Evolutionary conservation across 169 alveolate species (phyloP).

Genomic region (Cryptosporidium viatorum): DNA sequence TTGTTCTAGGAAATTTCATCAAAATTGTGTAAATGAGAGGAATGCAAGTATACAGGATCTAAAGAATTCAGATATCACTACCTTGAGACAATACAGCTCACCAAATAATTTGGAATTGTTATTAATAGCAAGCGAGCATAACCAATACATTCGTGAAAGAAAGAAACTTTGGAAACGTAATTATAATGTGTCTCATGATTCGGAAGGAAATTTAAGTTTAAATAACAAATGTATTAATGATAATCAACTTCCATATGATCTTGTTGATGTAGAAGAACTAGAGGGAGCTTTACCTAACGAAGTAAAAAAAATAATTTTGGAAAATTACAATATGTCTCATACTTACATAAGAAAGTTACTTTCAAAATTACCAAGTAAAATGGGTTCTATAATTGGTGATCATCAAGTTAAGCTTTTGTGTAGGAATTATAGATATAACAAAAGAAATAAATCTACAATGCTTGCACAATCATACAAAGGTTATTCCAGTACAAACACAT

Average conservation of each 20-base stretch:
- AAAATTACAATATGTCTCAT: conserved; percentile 51
- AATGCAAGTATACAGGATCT: conserved; percentile 28
- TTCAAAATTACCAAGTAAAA: conserved; percentile 39
- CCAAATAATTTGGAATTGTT: conserved; percentile 17
- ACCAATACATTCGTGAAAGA: conserved; percentile 18
- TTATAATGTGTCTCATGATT: not conserved
- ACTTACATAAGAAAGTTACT: conserved; percentile 35
- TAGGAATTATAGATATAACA: conserved; percentile 48
- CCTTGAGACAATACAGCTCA: not conserved
- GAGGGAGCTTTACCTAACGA: conserved; percentile 35
- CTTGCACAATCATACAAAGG: not conserved
- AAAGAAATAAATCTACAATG: not conserved
- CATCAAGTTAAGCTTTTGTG: conserved; percentile 53
- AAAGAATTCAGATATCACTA: conserved; percentile 11
- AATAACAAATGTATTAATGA: not conserved
- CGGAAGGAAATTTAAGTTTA: not conserved
- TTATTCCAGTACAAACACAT: not conserved
- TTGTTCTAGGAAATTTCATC: conserved; percentile 17
- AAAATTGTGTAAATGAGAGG: conserved; percentile 4
- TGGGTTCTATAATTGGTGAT: conserved; percentile 31
- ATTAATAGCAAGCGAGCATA: conserved; percentile 21
- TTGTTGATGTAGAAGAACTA: conserved; percentile 48
- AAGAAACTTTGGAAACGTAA: not conserved
- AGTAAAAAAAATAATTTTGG: conserved; percentile 38
- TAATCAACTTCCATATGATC: conserved; percentile 31